Evolutionary conservation across 225 moss, liverwort and hornwort genomes (phyloP).

Genomic region (Lunularia cruciata): DNA sequence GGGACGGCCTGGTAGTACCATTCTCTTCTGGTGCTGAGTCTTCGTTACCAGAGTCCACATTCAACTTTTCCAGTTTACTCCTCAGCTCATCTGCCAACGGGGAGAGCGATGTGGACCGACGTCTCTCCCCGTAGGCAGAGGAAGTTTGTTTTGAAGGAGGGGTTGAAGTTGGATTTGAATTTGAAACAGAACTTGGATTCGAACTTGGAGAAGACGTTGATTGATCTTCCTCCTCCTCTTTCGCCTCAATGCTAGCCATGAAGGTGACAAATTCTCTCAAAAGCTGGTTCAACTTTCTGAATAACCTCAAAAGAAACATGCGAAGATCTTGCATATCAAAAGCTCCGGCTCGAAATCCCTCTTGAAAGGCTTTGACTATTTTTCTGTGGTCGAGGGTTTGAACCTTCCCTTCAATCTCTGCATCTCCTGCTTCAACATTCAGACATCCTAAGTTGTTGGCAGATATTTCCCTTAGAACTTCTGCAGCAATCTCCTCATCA

Average conservation of each 20-base stretch:
- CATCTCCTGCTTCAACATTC: background rate
- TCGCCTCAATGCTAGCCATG: constrained; percentile 54
- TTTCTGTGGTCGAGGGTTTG: constrained; percentile 51
- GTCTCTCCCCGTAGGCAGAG: constrained; percentile 19
- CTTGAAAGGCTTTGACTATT: constrained; percentile 73
- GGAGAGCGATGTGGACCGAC: constrained; percentile 15
- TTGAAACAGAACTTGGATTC: background rate
- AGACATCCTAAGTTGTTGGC: constrained; percentile 51
- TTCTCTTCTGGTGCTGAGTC: constrained; percentile 15
- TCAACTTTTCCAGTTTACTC: constrained; percentile 22
- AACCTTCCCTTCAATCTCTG: background rate
- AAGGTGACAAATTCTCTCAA: constrained; percentile 73
- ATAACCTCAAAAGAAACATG: constrained; percentile 69
- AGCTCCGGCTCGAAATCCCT: constrained; percentile 57
- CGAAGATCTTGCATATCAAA: constrained; percentile 79
- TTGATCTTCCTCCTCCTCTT: constrained; percentile 43
- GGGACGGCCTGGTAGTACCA: background rate
- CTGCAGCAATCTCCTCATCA: constrained; percentile 64
- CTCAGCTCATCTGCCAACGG: constrained; percentile 21
- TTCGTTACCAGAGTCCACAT: constrained; percentile 22
- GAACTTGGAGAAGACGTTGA: background rate
- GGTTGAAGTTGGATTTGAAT: background rate
- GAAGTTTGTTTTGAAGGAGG: background rate
- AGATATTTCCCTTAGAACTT: constrained; percentile 70
- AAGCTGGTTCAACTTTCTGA: constrained; percentile 66